A percentile compares a stretch with the other conserved stretches of the same genome.
phyloP scores from a whole-genome alignment of 2,329 filamentous ascomycete species.

The Tolypocladium nubicola region DNA sequence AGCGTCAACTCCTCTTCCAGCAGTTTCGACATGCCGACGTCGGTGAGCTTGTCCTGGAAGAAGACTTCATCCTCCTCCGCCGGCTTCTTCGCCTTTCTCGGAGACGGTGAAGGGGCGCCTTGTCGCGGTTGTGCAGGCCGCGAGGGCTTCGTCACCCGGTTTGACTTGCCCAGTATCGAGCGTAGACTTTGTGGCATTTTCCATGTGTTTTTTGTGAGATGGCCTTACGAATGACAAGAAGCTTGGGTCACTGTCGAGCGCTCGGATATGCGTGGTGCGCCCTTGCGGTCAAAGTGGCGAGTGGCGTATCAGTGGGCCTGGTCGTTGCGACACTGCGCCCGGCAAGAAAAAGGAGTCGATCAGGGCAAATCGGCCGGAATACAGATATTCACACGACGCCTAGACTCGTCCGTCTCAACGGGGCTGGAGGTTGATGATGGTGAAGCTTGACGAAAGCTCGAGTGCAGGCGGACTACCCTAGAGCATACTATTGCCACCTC shows the following conservation, averaged over 20 bases:
- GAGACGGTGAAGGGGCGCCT: constrained; percentile 11
- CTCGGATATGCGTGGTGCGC: background rate
- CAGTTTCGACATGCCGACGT: constrained; percentile 44
- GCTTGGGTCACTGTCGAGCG: background rate
- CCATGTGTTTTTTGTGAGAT: background rate
- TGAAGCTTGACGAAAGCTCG: no score
- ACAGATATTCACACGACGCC: background rate
- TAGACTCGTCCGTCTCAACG: background rate
- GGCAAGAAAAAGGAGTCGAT: background rate
- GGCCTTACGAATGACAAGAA: background rate
- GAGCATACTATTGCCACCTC: background rate
- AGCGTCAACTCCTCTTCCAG: constrained; percentile 46
- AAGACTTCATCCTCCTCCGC: constrained; percentile 15
- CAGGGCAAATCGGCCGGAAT: background rate
- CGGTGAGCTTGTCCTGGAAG: constrained; percentile 43
- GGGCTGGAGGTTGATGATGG: background rate
- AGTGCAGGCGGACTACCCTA: background rate
- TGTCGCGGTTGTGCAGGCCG: constrained; percentile 5
- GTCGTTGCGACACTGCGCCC: background rate
- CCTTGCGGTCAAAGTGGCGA: constrained; percentile 1
- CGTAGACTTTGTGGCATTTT: constrained; percentile 21
- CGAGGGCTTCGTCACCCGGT: constrained; percentile 21
- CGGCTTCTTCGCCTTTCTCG: constrained; percentile 12
- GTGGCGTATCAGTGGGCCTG: background rate
- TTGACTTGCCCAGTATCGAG: constrained; percentile 26